A percentile compares a stretch with the other conserved stretches of the same genome.
Evolutionary conservation across 2,329 filamentous ascomycete genomes (phyloP).

Genomic region (Fusarium sp.): DNA sequence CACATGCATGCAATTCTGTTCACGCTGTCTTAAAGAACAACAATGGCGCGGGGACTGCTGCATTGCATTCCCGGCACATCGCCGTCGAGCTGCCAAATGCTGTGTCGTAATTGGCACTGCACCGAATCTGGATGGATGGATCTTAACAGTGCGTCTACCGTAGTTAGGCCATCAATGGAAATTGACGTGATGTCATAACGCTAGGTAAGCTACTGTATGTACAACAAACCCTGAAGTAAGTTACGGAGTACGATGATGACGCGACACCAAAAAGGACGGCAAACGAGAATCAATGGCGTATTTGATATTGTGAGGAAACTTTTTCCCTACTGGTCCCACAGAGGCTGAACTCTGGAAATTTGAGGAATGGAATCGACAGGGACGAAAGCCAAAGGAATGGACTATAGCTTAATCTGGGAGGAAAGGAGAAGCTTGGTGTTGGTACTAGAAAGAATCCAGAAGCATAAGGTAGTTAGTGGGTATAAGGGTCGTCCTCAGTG

Average conservation of each 20-base stretch:
- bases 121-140: slow-evolving; percentile 1
- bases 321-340: slow-evolving; percentile 2
- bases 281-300: neutral
- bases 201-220: neutral
- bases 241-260: neutral
- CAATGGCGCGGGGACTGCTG: slow-evolving; percentile 19
- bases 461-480: slow-evolving; percentile 6
- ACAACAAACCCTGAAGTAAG: slow-evolving; percentile 1
- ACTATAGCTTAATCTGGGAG: slow-evolving; percentile 17
- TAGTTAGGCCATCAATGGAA: neutral
- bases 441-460: slow-evolving; percentile 30
- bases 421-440: slow-evolving; percentile 7
- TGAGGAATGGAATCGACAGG: slow-evolving; percentile 32
- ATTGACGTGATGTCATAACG: slow-evolving; percentile 15
- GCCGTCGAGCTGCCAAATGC: slow-evolving; percentile 6
- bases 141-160: slow-evolving; percentile 1
- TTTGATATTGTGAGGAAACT: neutral
- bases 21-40: neutral
- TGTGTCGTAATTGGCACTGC: neutral
- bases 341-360: neutral
- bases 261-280: neutral
- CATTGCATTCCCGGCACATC: slow-evolving; percentile 31
- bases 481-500: slow-evolving; percentile 14
- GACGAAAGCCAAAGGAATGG: slow-evolving; percentile 8
- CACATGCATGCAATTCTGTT: neutral